These are phyloP conservation scores for Starmerella geochares DNA, from an alignment of 805 yeast genomes.

Conservation along the genomic window DNA sequence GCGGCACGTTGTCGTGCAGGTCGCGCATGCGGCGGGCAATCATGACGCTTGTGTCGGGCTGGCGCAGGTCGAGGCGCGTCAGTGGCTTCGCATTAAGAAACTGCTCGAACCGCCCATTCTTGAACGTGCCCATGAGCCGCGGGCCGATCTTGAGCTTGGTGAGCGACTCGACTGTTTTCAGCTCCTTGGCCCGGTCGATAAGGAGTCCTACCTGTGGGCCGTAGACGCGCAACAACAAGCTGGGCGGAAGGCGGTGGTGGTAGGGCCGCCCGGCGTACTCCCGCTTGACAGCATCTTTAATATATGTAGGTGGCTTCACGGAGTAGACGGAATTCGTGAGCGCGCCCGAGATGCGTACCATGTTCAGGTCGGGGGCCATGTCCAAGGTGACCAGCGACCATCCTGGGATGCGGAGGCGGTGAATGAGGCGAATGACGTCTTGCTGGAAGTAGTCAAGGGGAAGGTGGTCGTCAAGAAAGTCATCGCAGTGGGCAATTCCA, in stretches of 20 bases:
- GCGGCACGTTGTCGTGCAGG: slow-evolving; percentile 66
- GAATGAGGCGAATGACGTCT: slow-evolving; percentile 58
- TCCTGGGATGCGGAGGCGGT: slow-evolving; percentile 56
- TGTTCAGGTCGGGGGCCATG: slow-evolving; percentile 37
- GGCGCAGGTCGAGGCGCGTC: slow-evolving; percentile 60
- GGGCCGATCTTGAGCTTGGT: slow-evolving; percentile 81
- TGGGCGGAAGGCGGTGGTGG: slow-evolving; percentile 39
- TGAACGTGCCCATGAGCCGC: slow-evolving; percentile 72
- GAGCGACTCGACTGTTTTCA: slow-evolving; percentile 59
- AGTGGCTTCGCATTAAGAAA: slow-evolving; percentile 74
- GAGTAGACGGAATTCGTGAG: slow-evolving; percentile 82
- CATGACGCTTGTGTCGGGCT: slow-evolving; percentile 64
- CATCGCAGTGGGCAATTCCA: slow-evolving; percentile 37
- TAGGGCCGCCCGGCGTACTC: slow-evolving; percentile 27
- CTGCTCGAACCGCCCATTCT: slow-evolving; percentile 91
- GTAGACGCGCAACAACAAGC: slow-evolving; percentile 67
- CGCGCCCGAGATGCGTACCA: slow-evolving; percentile 79
- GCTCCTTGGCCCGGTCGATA: slow-evolving; percentile 76
- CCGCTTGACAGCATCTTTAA: slow-evolving; percentile 31
- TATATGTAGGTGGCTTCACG: slow-evolving; percentile 45
- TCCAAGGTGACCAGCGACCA: slow-evolving; percentile 55
- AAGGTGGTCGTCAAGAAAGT: slow-evolving; percentile 59
- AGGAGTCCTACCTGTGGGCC: slow-evolving; percentile 80
- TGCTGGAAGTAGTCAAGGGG: slow-evolving; percentile 80
- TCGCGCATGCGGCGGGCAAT: slow-evolving; percentile 96